Conservation (phyloP, 2,329 filamentous ascomycete genomes). For the Zymoseptoria crescenta region DNA sequence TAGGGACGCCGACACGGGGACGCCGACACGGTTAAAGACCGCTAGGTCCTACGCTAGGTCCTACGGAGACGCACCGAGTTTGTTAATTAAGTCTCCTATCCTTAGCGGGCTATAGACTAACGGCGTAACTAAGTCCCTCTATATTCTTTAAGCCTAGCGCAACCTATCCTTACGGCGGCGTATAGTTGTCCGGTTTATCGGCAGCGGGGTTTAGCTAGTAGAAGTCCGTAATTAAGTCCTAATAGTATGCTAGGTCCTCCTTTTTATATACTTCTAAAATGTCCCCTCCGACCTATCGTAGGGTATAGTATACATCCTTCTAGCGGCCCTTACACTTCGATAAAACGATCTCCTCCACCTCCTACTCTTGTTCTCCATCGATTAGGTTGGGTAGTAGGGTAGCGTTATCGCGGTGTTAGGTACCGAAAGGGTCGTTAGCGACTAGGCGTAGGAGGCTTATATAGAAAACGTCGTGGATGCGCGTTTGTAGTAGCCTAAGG, state of each 20-base stretch:
- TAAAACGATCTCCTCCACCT: neutral
- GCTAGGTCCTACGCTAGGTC: no score
- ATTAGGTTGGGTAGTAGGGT: neutral
- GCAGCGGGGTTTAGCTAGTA: neutral
- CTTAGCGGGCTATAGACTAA: no score
- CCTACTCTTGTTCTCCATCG: neutral
- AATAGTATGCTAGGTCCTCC: neutral
- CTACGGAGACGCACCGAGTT: no score
- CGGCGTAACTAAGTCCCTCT: neutral
- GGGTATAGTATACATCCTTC: neutral
- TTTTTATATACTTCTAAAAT: neutral
- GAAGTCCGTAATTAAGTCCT: neutral
- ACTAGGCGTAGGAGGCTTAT: neutral
- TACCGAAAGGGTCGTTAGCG: neutral
- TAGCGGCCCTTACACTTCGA: neutral
- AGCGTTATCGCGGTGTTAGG: neutral
- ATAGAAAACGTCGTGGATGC: slow-evolving; percentile 1
- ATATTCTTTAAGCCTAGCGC: neutral
- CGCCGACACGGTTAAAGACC: no score
- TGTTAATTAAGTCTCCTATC: no score
- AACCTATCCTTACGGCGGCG: neutral
- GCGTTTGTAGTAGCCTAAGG: neutral
- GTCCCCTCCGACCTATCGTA: neutral
- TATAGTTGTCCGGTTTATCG: neutral
- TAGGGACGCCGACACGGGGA: no score